Conservation (phyloP, 2,329 filamentous ascomycete genomes). For the Fonsecaea erecta region DNA sequence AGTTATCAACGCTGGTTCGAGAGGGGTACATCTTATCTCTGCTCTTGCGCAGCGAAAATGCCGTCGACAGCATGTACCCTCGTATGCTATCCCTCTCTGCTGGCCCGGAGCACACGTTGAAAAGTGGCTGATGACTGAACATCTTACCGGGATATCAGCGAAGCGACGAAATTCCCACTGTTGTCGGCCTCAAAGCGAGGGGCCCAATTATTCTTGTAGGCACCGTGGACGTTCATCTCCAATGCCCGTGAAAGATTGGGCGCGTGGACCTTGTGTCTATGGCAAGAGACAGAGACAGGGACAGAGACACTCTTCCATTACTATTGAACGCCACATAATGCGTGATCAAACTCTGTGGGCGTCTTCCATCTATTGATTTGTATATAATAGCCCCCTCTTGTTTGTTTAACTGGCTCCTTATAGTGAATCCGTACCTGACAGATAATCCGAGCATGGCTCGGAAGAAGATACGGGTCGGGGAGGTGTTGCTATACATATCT, state of each 20-base stretch:
- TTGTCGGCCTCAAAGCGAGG: neutral
- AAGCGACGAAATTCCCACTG: constrained; percentile 7
- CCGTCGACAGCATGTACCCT: constrained; percentile 4
- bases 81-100: constrained; percentile 12
- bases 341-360: neutral
- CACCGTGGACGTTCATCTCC: neutral
- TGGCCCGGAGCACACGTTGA: neutral
- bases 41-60: neutral
- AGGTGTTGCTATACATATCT: neutral
- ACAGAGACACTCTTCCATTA: neutral
- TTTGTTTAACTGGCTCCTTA: neutral
- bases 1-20: neutral
- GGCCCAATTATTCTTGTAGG: neutral
- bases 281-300: neutral
- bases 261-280: neutral
- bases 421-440: neutral
- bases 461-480: neutral
- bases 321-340: too few species aligned
- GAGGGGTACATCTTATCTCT: neutral
- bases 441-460: neutral
- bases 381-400: neutral
- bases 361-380: too few species aligned
- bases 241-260: neutral
- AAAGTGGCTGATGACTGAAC: constrained; percentile 16
- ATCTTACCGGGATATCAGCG: constrained; percentile 17